phyloP scores from a whole-genome alignment of 148 eudicot species.

The Rhododendron williamsianum region DNA sequence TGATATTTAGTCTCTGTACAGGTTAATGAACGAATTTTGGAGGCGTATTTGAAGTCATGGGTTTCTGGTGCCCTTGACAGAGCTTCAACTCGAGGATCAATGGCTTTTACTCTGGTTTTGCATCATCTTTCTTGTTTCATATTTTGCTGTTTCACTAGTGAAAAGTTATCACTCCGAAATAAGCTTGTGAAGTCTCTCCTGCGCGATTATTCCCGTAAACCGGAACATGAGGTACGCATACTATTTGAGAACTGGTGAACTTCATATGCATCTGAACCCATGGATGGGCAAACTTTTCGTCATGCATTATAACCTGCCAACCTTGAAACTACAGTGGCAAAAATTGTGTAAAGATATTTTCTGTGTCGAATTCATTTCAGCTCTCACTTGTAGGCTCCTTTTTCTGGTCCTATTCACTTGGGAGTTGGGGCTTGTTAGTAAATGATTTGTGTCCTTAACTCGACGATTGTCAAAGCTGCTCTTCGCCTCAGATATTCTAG shows the following conservation, averaged over 20 bases:
- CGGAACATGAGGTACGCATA: constrained; percentile 63
- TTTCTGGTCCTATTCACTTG: background rate
- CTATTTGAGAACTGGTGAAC: background rate
- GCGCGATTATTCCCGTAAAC: constrained; percentile 64
- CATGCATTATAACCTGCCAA: background rate
- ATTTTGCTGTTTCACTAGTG: constrained; percentile 31
- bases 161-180: constrained; percentile 44
- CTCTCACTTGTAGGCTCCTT: constrained; percentile 2
- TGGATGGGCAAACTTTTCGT: background rate
- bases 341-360: background rate
- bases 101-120: constrained; percentile 54
- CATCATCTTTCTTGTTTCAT: constrained; percentile 80
- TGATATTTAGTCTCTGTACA: constrained; percentile 23
- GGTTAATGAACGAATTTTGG: constrained; percentile 67
- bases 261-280: background rate
- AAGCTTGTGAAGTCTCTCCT: constrained; percentile 66
- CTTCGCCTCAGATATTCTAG: background rate
- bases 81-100: constrained; percentile 53
- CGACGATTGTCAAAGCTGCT: background rate
- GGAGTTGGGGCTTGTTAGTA: background rate
- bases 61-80: constrained; percentile 77
- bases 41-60: constrained; percentile 89
- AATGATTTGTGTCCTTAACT: background rate
- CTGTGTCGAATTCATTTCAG: background rate
- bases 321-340: background rate